Base-by-base conservation (phyloP, 108 stramenopile genomes). In the Craspedostauros australis region DNA sequence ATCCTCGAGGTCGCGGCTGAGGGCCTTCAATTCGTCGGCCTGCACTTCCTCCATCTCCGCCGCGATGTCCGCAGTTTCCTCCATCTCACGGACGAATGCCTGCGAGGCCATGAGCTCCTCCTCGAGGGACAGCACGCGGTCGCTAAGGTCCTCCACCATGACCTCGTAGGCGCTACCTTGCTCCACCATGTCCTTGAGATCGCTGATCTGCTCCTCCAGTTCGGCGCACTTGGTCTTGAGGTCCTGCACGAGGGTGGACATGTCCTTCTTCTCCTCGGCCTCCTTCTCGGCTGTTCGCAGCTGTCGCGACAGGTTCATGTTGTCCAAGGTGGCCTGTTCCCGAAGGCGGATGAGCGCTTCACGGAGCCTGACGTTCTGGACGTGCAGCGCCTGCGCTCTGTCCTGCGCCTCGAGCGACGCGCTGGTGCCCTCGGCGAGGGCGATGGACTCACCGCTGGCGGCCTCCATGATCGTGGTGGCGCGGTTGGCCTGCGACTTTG, bases 11-110 rank as follows among this genome's bases (percentile, higher is more conserved):
- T 93, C 91, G 7, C 67, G 53, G 66, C 75, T 72, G n/a, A 83
- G 26, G 26, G 76, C 72, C 52, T 88, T 93, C 26, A 82, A 50
- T 54, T 93, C 91, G 33, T 93, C 91, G 0, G 72, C 64, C 56
- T 88, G 86, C 4, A 88, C 86, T 77, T 93, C 91, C 69, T 93
- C 91, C 85, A 93, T 86, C 70, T 93, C 91, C 0, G 84, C 85
- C 7, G 82, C 81, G 38, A 93, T 68, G 36, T 93, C 91, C n/a
- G 84, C 84, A 60, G 72, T 81, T 50, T 93, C 91, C 57, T 93
- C 91, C 73, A 88, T 38, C 46, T 93, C 91, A 6, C 78, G 62
- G 28, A 88, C 72, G 16, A 70, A 71, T 27, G 74, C 43, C 32
- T 76, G 60, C 36, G 79, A 63, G 36, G 65, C 42, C 29, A 76